A percentile compares a stretch with the other conserved stretches of the same genome.
These are phyloP conservation scores for Aspergillus persii DNA, from an alignment of 2,329 filamentous ascomycete genomes.

Conservation along the genomic window DNA sequence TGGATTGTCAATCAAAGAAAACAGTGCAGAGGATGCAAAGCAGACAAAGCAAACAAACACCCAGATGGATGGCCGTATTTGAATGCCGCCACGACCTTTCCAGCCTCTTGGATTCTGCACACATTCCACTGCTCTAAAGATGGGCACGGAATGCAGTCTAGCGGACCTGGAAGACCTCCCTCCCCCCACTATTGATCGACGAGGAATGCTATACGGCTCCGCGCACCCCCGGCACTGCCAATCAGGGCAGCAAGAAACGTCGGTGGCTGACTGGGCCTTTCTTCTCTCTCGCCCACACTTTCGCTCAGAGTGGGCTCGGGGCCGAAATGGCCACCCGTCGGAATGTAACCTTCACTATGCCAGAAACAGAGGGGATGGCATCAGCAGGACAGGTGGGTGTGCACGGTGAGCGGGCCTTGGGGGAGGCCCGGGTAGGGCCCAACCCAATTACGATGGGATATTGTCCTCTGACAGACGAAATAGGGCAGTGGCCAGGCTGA, in stretches of 20 bases:
- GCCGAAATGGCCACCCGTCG: slow-evolving; percentile 31
- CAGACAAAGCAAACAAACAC: slow-evolving; percentile 46
- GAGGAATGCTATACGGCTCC: slow-evolving; percentile 16
- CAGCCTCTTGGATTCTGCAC: slow-evolving; percentile 36
- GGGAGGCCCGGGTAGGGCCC: slow-evolving; percentile 10
- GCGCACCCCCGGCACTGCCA: slow-evolving; percentile 19
- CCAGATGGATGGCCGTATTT: slow-evolving; percentile 37
- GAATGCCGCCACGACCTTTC: slow-evolving; percentile 28
- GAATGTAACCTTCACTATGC: slow-evolving; percentile 38
- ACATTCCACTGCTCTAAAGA: slow-evolving; percentile 38
- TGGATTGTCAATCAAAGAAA: slow-evolving; percentile 36
- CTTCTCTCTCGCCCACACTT: slow-evolving; percentile 18
- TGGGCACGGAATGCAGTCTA: slow-evolving; percentile 33
- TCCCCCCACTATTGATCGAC: slow-evolving; percentile 25
- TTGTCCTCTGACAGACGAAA: slow-evolving; percentile 1
- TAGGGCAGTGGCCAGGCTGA: slow-evolving; percentile 4
- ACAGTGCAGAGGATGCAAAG: slow-evolving; percentile 43
- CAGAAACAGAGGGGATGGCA: slow-evolving; percentile 27
- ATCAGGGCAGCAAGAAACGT: slow-evolving; percentile 17
- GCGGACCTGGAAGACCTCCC: slow-evolving; percentile 22
- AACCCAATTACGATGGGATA: slow-evolving; percentile 16
- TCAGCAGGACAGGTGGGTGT: slow-evolving; percentile 21
- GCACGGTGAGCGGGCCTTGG: slow-evolving; percentile 20
- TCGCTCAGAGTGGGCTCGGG: slow-evolving; percentile 17
- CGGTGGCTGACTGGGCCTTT: slow-evolving; percentile 26